A percentile compares a stretch with the other conserved stretches of the same genome.
Evolutionary conservation across 768 basidiomycete genomes (phyloP).

Genomic region (Leccinellum albellum): DNA sequence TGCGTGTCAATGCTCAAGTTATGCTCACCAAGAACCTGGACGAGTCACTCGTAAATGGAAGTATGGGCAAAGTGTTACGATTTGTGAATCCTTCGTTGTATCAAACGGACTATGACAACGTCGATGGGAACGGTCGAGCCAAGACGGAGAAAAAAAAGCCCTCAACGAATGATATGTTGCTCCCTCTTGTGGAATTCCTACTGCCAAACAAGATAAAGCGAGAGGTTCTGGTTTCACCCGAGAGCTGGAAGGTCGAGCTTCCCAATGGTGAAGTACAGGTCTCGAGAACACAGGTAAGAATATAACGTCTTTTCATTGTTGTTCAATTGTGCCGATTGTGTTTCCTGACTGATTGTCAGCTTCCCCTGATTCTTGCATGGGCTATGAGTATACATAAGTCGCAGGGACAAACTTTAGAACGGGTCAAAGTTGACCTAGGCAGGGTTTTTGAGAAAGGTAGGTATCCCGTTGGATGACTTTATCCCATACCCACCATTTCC

Average conservation of each 20-base stretch:
- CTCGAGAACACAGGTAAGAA: slow-evolving; percentile 68
- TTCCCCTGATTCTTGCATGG: slow-evolving; percentile 90
- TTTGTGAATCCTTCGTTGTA: slow-evolving; percentile 59
- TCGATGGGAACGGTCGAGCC: slow-evolving; percentile 32
- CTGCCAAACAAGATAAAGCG: slow-evolving; percentile 54
- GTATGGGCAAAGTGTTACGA: slow-evolving; percentile 77
- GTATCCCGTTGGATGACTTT: slow-evolving; percentile 6
- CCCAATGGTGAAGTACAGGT: slow-evolving; percentile 85
- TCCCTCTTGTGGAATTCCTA: slow-evolving; percentile 78
- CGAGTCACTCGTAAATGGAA: slow-evolving; percentile 90
- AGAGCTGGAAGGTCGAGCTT: slow-evolving; percentile 82
- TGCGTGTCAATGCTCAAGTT: slow-evolving; percentile 82
- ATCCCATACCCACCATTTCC: slow-evolving; percentile 1
- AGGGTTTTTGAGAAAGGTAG: slow-evolving; percentile 90
- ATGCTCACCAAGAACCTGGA: slow-evolving; percentile 97
- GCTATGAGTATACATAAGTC: slow-evolving; percentile 99
- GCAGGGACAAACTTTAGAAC: slow-evolving; percentile 93
- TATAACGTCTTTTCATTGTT: background rate
- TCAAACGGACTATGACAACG: slow-evolving; percentile 40
- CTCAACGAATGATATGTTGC: slow-evolving; percentile 34
- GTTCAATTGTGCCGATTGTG: too few relatives aligned
- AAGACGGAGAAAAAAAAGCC: slow-evolving; percentile 31
- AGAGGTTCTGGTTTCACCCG: slow-evolving; percentile 58
- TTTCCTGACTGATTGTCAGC: slow-evolving; percentile 37
- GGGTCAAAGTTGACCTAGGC: slow-evolving; percentile 90